Percentiles rank a stretch among this genome's conserved stretches.
Conservation (phyloP, 768 basidiomycete species). For the Mycena alexandri region DNA sequence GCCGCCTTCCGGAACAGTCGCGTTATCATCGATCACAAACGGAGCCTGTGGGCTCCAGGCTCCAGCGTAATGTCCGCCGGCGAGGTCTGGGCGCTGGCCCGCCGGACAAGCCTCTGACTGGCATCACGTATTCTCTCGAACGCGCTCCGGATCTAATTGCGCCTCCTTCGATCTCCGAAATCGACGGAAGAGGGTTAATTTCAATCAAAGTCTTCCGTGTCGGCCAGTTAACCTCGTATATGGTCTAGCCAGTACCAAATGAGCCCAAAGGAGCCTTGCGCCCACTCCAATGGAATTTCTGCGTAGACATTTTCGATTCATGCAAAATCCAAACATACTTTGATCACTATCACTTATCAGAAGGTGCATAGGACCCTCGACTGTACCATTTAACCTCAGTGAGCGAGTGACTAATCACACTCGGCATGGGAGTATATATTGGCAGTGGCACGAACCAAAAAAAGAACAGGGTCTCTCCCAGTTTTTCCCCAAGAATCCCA, state of each 20-base stretch:
- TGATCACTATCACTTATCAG: slow-evolving; percentile 12
- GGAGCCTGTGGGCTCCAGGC: slow-evolving; percentile 8
- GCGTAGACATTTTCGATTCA: slow-evolving; percentile 1
- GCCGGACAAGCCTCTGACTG: slow-evolving; percentile 8
- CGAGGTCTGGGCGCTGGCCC: neutral
- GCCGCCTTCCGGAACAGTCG: neutral
- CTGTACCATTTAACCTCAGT: slow-evolving; percentile 20
- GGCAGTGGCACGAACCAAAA: slow-evolving; percentile 6
- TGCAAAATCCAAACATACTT: slow-evolving; percentile 5
- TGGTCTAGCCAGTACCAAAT: slow-evolving; percentile 3
- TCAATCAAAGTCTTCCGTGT: slow-evolving; percentile 14
- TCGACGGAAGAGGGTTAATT: slow-evolving; percentile 15
- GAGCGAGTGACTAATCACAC: slow-evolving; percentile 10
- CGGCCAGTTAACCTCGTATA: slow-evolving; percentile 12
- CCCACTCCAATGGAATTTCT: slow-evolving; percentile 1
- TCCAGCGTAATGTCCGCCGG: slow-evolving; percentile 6
- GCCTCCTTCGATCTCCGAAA: slow-evolving; percentile 7
- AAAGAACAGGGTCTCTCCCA: slow-evolving; percentile 12
- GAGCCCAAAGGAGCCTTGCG: neutral
- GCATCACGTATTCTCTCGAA: slow-evolving; percentile 4
- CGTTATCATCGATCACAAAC: slow-evolving; percentile 6
- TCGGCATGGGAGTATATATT: slow-evolving; percentile 13
- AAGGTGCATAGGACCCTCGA: slow-evolving; percentile 5
- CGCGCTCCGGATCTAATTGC: slow-evolving; percentile 7
- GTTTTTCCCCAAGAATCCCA: slow-evolving; percentile 10